These are phyloP conservation scores for Nakazawaea peltata DNA, from an alignment of 805 yeast species.

Conservation along the genomic window DNA sequence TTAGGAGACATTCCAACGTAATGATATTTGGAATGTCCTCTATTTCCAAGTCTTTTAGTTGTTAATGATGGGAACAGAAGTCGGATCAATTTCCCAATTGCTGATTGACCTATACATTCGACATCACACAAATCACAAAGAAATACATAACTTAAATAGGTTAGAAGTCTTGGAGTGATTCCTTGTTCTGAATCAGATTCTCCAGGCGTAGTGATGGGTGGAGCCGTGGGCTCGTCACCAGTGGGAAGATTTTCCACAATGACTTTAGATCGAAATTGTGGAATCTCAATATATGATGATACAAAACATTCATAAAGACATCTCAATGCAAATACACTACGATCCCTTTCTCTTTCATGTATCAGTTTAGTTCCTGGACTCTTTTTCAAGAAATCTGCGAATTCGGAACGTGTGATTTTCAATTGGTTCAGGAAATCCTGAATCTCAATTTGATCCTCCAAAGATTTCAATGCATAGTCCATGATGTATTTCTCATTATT, in stretches of 20 bases:
- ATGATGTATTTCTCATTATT: constrained; percentile 1
- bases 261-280: background rate
- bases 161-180: constrained; percentile 11
- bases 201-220: too few species aligned
- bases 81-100: constrained; percentile 65
- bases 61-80: constrained; percentile 55
- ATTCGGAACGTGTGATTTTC: constrained; percentile 3
- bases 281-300: constrained; percentile 5
- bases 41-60: constrained; percentile 69
- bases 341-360: constrained; percentile 15
- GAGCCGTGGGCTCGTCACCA: too few species aligned
- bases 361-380: constrained; percentile 1
- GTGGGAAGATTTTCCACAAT: background rate
- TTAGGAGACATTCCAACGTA: constrained; percentile 55
- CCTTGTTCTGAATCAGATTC: background rate
- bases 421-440: constrained; percentile 2
- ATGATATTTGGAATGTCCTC: constrained; percentile 77
- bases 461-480: constrained; percentile 1
- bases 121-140: constrained; percentile 17
- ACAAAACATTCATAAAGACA: constrained; percentile 18
- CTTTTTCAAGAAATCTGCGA: background rate
- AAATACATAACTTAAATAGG: constrained; percentile 16
- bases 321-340: constrained; percentile 16
- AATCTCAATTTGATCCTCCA: constrained; percentile 1
- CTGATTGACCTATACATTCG: constrained; percentile 61